Evolutionary conservation across 2,329 filamentous ascomycete genomes (phyloP), one percentile per base, ranked within the genome.

Genomic region (Talaromyces sp.): DNA sequence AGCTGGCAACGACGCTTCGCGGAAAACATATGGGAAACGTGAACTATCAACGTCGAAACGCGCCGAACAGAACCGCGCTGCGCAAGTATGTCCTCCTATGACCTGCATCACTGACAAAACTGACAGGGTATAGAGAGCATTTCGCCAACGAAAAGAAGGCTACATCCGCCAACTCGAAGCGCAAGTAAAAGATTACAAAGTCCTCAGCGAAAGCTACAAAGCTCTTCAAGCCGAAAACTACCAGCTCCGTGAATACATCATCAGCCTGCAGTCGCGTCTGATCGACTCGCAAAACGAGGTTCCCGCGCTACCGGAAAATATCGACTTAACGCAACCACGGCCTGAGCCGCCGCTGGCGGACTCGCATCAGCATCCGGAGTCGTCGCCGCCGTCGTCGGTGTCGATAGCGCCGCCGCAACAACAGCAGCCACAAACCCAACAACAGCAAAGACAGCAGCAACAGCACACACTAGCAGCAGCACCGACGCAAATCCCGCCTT

Each of bases 121-220:
- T 65, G 22, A 59, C 70, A 47, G 37, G 2, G 49, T 67, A 69
- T 72, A 99, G 94, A 88, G 95, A 76, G 95, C 95, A 49, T 99
- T 99, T 80, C 91, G 95, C 49, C 93, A 98, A 80, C 90, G 95
- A 68, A 99, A 99, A 77, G 95, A 99, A 79, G 91, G 92, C 54
- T 97, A 99, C 77, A 99, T 99, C 78, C 96, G 96, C 82, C 96
- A 96, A 77, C 86, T 99, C 7, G 95, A 99, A 79, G 90, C 95
- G 75, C 92, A 98, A 76, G 92, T 97, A 61, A 89, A 92, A 72
- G 91, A 95, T 35, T 91, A 88, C 69, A 85, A 87, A 70, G 85
- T 87, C 19, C 86, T 97, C 78, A 90, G 93, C 70, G 86, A 90
- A 68, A 87, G 86, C 64, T 92, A 87, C 78, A 95, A 96, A 77